Evolutionary conservation across 2,329 filamentous ascomycete genomes (phyloP), one percentile per base, ranked within the genome.

Genomic region (Aureobasidium sp.): DNA sequence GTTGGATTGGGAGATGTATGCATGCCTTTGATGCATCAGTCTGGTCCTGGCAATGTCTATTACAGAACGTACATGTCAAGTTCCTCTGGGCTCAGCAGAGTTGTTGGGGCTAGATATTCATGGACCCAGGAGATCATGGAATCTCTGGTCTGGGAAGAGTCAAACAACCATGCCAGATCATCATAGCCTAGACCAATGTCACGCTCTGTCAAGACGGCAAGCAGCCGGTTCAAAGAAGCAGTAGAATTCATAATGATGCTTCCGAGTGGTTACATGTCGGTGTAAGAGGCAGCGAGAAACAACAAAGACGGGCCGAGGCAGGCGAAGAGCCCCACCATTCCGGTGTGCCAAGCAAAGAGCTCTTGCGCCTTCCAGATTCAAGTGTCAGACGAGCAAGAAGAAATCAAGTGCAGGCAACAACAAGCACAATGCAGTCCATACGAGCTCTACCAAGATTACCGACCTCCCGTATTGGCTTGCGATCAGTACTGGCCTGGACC

Each of bases 71-170:
- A 80, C 78, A 81, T 71, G 36, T 77, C 73, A 37, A 78, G 66
- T 64, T 82, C 80, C 47, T 82, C 79, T 61, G 74, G 75, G 17
- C 74, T 80, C 56, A 82, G 69, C 11, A 82, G 68, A 0, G 77
- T 80, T 6, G 75, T 68, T 22, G 75, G 68, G n/a, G 75, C 70
- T 31, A 82, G 68, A 68, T 80, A 79, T 62, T 79, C 74, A 9
- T 76, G 69, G 14, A 81, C 75, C 78, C 79, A 82, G 58, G 69
- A 68, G 9, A 71, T 70, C 47, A 76, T 74, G 42, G 75, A 71
- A 20, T 70, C 68, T 62, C 73, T 74, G 14, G 75, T 80, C 36
- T 74, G 69, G 4, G 71, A 70, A 55, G 75, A 72, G 48, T 78
- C 73, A 62, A 82, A 82, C 7, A 78, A 76, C 68, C 76, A 74